These are phyloP conservation scores for Populus hybrid DNA, from an alignment of 441 rosid species.

Conservation along the genomic window DNA sequence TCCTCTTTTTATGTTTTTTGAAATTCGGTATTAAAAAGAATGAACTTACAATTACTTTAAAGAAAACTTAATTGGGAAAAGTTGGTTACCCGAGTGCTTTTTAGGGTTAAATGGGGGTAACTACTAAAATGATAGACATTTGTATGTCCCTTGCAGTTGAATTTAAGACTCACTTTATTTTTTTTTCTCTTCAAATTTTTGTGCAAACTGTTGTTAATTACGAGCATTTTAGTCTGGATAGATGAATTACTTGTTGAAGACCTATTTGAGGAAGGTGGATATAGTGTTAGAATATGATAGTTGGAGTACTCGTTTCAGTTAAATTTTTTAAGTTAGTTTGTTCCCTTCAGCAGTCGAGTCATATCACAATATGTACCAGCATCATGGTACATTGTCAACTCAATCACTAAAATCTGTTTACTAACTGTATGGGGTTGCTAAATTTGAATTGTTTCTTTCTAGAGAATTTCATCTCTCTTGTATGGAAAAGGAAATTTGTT, in stretches of 20 bases:
- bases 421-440: too few species aligned
- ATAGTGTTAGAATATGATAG: not conserved
- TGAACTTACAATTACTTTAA: too few species aligned
- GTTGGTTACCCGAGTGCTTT: too few species aligned
- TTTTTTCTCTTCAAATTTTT: not conserved
- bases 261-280: not conserved
- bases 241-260: not conserved
- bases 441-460: not conserved
- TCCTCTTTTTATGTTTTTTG: too few species aligned
- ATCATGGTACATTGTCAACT: not conserved
- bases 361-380: not conserved
- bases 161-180: not conserved
- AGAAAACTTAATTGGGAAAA: too few species aligned
- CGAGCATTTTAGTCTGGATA: not conserved
- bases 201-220: too few species aligned
- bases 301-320: not conserved
- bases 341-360: not conserved
- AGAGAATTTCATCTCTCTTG: not conserved
- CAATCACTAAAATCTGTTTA: not conserved
- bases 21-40: too few species aligned
- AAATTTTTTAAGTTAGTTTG: not conserved
- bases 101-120: too few species aligned
- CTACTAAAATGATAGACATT: too few species aligned
- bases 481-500: not conserved
- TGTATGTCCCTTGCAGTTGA: too few species aligned